These are phyloP conservation scores for Mrakia frigida DNA, from an alignment of 768 basidiomycete species.

Conservation along the genomic window DNA sequence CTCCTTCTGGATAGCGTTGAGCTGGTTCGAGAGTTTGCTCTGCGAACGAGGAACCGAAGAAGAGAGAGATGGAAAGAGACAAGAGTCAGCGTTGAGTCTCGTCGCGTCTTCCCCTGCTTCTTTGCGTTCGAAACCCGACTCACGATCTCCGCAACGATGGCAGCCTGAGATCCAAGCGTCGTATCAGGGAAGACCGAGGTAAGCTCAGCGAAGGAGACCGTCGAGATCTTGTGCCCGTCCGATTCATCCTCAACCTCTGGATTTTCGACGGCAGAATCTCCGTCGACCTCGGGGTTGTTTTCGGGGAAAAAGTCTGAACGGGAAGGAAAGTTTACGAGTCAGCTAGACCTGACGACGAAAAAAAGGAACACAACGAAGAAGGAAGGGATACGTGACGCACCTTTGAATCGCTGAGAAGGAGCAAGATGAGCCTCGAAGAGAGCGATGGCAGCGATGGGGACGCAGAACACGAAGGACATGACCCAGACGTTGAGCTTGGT, in stretches of 20 bases:
- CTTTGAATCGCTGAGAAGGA: constrained; percentile 17
- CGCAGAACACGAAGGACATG: constrained; percentile 74
- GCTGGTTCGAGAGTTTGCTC: constrained; percentile 8
- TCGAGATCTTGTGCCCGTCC: constrained; percentile 22
- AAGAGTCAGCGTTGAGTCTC: not conserved
- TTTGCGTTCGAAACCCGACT: not conserved
- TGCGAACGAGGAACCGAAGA: not conserved
- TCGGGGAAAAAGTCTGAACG: constrained; percentile 26
- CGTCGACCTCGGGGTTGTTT: constrained; percentile 8
- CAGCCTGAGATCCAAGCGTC: constrained; percentile 27
- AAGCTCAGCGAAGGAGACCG: constrained; percentile 19
- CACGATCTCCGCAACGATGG: constrained; percentile 28
- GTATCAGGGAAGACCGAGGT: constrained; percentile 25
- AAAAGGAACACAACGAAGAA: not conserved
- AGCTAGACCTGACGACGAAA: not conserved
- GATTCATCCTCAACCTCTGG: constrained; percentile 16
- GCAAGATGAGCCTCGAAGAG: constrained; percentile 60
- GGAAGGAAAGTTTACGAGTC: not conserved
- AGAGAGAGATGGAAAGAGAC: not conserved
- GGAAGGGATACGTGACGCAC: not conserved
- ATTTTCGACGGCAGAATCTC: constrained; percentile 20
- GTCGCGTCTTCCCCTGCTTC: not conserved
- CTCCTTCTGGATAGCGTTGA: constrained; percentile 11
- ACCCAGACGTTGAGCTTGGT: constrained; percentile 65
- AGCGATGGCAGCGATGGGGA: constrained; percentile 69